Evolutionary conservation across 2,329 filamentous ascomycete species (phyloP).

Genomic region (Nigrospora osmanthi): DNA sequence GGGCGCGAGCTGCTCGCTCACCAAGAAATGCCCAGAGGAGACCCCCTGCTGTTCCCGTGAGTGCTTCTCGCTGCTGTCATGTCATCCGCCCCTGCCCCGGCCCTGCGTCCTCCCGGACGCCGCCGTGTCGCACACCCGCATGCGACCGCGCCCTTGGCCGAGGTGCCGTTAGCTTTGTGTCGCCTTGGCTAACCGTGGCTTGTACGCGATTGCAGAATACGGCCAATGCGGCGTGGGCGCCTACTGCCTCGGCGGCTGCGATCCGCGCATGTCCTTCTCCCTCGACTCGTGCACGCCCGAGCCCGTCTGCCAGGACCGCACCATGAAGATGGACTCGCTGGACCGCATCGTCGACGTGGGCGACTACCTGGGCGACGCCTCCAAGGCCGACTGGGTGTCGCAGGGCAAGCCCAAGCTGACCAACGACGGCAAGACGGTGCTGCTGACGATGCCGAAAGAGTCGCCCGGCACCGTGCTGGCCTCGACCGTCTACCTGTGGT

Average conservation of each 20-base stretch:
- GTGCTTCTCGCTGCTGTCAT: constrained; percentile 22
- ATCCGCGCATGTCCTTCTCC: constrained; percentile 74
- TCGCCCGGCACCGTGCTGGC: constrained; percentile 84
- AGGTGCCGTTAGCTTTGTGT: too few species aligned
- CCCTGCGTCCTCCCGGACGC: too few species aligned
- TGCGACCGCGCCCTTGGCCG: too few species aligned
- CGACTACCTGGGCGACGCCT: constrained; percentile 80
- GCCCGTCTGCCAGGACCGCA: constrained; percentile 70
- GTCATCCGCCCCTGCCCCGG: too few species aligned
- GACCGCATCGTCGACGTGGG: constrained; percentile 63
- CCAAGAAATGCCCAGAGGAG: constrained; percentile 59
- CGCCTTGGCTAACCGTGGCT: constrained; percentile 2
- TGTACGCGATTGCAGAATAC: constrained; percentile 55
- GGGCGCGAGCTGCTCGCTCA: constrained; percentile 34
- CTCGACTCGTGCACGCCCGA: constrained; percentile 80
- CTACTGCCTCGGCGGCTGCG: constrained; percentile 93
- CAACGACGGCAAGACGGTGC: constrained; percentile 55
- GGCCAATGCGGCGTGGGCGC: constrained; percentile 88
- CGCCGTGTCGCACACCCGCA: too few species aligned
- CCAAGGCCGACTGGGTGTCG: constrained; percentile 77
- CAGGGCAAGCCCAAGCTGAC: constrained; percentile 64
- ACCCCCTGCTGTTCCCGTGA: constrained; percentile 75
- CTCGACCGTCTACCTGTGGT: constrained; percentile 87
- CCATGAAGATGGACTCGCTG: constrained; percentile 66
- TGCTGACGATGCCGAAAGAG: constrained; percentile 83